Conservation (phyloP, 1,139 yeast species). For the Pichia cactophila region DNA sequence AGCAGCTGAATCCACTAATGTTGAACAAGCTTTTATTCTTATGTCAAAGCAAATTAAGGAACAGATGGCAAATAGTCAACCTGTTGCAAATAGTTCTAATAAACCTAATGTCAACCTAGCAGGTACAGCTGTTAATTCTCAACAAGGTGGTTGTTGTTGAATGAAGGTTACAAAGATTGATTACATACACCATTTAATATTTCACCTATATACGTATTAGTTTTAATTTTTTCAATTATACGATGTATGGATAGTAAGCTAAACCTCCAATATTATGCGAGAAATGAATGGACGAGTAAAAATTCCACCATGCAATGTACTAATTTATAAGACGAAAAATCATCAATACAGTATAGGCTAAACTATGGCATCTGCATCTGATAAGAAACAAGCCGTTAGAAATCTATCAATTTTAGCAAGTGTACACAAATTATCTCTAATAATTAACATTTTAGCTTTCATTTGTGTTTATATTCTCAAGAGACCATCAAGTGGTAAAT, state of each 20-base stretch:
- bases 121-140: conserved; percentile 76
- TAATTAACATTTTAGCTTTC: conserved; percentile 37
- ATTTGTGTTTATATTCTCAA: conserved; percentile 36
- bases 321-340: too few species aligned
- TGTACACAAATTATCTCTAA: conserved; percentile 43
- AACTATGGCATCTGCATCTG: conserved; percentile 54
- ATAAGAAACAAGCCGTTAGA: conserved; percentile 60
- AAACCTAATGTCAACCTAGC: conserved; percentile 78
- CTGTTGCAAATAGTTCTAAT: conserved; percentile 39
- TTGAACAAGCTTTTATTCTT: conserved; percentile 95
- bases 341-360: too few species aligned
- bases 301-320: too few species aligned
- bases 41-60: conserved; percentile 99
- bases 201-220: neutral
- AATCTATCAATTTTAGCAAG: conserved; percentile 49
- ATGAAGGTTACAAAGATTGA: neutral
- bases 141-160: conserved; percentile 74
- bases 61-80: conserved; percentile 68
- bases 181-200: neutral
- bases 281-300: too few species aligned
- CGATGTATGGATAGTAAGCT: too few species aligned
- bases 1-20: conserved; percentile 91
- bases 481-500: conserved; percentile 47
- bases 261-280: too few species aligned
- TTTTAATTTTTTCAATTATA: too few species aligned